Percentiles rank a stretch among this genome's conserved stretches.
phyloP scores from a whole-genome alignment of 2,329 filamentous ascomycete genomes.

The Tolypocladium sp. region DNA sequence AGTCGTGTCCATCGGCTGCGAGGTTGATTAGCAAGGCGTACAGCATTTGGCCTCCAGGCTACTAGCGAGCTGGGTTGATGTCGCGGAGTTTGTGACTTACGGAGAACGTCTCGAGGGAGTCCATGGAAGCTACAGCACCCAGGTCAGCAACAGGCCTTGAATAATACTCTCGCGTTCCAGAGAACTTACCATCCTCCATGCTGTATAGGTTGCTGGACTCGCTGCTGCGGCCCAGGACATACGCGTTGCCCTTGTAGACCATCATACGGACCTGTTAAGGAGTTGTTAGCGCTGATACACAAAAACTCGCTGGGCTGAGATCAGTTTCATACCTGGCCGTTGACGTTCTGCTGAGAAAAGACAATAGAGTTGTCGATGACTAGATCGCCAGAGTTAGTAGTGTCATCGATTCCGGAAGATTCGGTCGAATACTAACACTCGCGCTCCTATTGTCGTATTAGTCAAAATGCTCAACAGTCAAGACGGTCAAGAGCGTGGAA shows the following conservation, averaged over 20 bases:
- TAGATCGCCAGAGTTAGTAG: background rate
- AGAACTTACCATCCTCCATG: conserved; percentile 25
- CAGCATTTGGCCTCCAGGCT: background rate
- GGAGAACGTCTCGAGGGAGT: conserved; percentile 35
- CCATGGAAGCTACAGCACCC: conserved; percentile 31
- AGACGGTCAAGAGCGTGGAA: conserved; percentile 23
- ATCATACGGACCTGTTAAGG: conserved; percentile 14
- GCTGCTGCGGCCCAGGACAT: conserved; percentile 35
- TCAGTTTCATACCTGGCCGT: background rate
- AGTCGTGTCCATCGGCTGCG: conserved; percentile 47
- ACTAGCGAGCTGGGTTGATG: background rate
- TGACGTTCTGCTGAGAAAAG: conserved; percentile 35
- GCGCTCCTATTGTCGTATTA: conserved; percentile 10
- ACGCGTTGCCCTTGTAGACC: conserved; percentile 39
- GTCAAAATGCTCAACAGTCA: background rate
- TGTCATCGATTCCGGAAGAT: background rate
- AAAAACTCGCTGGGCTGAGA: conserved; percentile 23
- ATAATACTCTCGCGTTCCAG: background rate
- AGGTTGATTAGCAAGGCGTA: background rate
- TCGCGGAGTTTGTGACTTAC: background rate
- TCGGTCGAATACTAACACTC: conserved; percentile 23
- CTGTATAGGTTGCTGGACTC: conserved; percentile 41
- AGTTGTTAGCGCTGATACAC: conserved; percentile 12
- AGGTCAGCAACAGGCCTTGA: background rate
- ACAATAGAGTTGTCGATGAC: conserved; percentile 51